Percentiles rank a stretch among this genome's conserved stretches.
These are phyloP conservation scores for Penicillium lagena DNA, from an alignment of 495 filamentous ascomycete genomes.

Conservation along the genomic window DNA sequence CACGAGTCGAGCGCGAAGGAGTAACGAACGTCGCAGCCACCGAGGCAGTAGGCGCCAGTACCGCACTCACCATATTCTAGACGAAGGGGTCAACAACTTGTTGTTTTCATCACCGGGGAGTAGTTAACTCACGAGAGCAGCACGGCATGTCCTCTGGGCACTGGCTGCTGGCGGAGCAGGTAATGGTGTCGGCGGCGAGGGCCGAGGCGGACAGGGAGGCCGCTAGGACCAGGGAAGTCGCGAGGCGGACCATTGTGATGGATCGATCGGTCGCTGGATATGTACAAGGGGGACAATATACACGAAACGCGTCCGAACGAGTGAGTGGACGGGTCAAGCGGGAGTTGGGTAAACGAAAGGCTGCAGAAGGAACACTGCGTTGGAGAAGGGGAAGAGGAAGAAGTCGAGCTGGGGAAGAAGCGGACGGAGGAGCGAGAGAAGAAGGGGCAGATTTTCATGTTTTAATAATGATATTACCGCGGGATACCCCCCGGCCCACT, in stretches of 20 bases:
- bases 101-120: not conserved
- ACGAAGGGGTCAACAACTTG: not conserved
- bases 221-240: conserved; percentile 26
- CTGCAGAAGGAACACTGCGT: too few relatives aligned
- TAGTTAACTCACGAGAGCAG: conserved; percentile 74
- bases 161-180: conserved; percentile 51
- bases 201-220: conserved; percentile 28
- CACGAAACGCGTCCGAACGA: too few relatives aligned
- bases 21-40: conserved; percentile 83
- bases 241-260: conserved; percentile 22
- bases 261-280: too few relatives aligned
- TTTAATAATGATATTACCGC: too few relatives aligned
- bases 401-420: too few relatives aligned
- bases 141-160: conserved; percentile 77
- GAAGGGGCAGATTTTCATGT: too few relatives aligned
- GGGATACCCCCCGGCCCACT: too few relatives aligned
- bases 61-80: conserved; percentile 91
- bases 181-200: conserved; percentile 26
- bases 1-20: conserved; percentile 81
- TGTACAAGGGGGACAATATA: too few relatives aligned
- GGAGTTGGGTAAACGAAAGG: too few relatives aligned
- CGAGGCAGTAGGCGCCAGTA: conserved; percentile 91
- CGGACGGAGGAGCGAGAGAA: too few relatives aligned
- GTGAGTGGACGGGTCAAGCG: too few relatives aligned
- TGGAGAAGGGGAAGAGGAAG: too few relatives aligned